Evolutionary conservation across 257 asterid genomes (phyloP).

Genomic region (Nicotiana attenuata): DNA sequence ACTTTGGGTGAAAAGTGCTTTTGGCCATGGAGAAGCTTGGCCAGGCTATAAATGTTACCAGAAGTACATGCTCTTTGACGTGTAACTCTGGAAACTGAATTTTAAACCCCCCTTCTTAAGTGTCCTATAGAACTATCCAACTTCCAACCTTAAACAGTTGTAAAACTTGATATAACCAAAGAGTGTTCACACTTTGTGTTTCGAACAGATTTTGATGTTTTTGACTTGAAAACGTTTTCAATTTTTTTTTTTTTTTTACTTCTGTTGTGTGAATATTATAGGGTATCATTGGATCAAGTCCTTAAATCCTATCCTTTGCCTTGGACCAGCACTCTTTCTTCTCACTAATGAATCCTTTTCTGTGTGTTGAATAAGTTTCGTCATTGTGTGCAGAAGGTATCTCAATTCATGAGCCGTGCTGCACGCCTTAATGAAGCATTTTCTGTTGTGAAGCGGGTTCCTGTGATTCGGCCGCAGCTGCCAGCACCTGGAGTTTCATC

Average conservation of each 20-base stretch:
- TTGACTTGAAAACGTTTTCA: not conserved
- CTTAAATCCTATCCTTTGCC: not conserved
- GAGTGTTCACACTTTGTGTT: not conserved
- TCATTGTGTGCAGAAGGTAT: conserved; percentile 58
- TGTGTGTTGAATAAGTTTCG: not conserved
- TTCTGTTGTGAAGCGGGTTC: conserved; percentile 83
- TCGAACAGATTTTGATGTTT: not conserved
- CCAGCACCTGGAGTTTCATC: conserved; percentile 54
- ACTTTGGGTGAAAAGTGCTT: no score
- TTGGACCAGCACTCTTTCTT: not conserved
- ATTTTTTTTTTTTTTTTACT: no score
- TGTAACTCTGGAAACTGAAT: no score
- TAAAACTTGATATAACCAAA: not conserved
- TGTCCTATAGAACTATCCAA: not conserved
- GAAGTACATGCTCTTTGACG: not conserved
- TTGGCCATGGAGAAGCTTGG: no score
- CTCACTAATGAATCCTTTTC: not conserved
- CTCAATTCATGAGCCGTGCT: conserved; percentile 89
- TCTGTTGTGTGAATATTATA: not conserved
- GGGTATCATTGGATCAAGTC: not conserved
- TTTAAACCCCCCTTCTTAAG: not conserved
- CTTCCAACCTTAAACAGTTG: not conserved
- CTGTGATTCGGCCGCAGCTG: conserved; percentile 69
- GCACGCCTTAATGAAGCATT: conserved; percentile 92
- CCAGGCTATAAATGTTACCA: not conserved